Evolutionary conservation across 768 basidiomycete species (phyloP).

Genomic region (Leucogyrophana mollusca): DNA sequence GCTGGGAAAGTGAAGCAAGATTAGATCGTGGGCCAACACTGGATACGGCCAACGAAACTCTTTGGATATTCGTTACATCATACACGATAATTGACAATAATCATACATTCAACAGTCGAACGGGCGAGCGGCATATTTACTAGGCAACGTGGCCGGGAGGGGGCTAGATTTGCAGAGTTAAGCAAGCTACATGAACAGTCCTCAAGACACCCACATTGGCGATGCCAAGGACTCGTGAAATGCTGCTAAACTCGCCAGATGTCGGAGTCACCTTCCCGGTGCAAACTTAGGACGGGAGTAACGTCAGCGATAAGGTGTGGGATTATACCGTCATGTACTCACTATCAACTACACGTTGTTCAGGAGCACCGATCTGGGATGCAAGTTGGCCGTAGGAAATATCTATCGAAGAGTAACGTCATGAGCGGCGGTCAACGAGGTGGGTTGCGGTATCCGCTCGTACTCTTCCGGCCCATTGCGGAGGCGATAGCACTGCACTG

Average conservation of each 20-base stretch:
- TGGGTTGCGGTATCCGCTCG: conserved; percentile 3
- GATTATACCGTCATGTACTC: conserved; percentile 16
- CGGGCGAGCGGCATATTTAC: not conserved
- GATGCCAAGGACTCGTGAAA: conserved; percentile 46
- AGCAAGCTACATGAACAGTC: not conserved
- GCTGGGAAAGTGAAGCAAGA: too few relatives aligned
- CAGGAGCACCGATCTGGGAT: conserved; percentile 33
- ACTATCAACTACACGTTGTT: conserved; percentile 57
- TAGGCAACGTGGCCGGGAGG: not conserved
- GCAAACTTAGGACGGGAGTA: conserved; percentile 40
- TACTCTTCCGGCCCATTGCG: conserved; percentile 52
- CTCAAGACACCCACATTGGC: conserved; percentile 17
- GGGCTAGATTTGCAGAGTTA: not conserved
- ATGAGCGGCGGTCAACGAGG: not conserved
- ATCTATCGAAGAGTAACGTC: conserved; percentile 39
- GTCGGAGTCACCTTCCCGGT: conserved; percentile 43
- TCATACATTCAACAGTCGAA: not conserved
- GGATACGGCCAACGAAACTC: too few relatives aligned
- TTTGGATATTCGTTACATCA: too few relatives aligned
- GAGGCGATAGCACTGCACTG: conserved; percentile 58
- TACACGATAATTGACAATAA: not conserved
- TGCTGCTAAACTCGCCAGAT: conserved; percentile 44
- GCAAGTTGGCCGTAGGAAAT: conserved; percentile 51
- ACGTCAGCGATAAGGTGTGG: not conserved
- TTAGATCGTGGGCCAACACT: too few relatives aligned